Evolutionary conservation across 257 asterid species (phyloP).

Genomic region (Penstemon newberryi): DNA sequence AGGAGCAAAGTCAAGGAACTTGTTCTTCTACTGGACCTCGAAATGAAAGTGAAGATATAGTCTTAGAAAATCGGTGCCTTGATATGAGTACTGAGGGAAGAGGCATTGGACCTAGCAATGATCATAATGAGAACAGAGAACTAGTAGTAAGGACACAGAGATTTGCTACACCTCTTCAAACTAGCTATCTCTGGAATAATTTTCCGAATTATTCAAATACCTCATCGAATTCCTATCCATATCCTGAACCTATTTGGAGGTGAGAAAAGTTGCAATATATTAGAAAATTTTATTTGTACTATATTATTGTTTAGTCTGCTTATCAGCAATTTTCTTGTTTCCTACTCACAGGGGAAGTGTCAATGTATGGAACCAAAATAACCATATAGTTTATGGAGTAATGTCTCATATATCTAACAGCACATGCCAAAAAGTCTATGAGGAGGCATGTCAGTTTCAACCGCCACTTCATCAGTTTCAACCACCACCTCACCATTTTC

Average conservation of each 20-base stretch:
- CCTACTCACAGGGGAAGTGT: constrained; percentile 34
- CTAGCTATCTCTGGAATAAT: constrained; percentile 7
- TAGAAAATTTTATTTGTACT: background rate
- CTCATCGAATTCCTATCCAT: constrained; percentile 13
- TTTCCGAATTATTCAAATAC: constrained; percentile 25
- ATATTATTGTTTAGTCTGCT: background rate
- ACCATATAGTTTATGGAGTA: constrained; percentile 41
- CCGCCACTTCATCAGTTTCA: too few species aligned
- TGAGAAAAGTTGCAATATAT: constrained; percentile 33
- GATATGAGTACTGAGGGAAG: constrained; percentile 1
- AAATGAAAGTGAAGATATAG: constrained; percentile 3
- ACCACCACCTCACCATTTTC: too few species aligned
- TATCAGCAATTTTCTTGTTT: constrained; percentile 20
- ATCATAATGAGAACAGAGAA: background rate
- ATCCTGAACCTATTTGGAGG: constrained; percentile 72
- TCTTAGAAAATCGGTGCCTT: constrained; percentile 7
- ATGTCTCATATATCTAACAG: constrained; percentile 57
- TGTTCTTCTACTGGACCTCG: background rate
- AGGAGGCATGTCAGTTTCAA: constrained; percentile 35
- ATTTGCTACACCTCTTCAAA: constrained; percentile 6
- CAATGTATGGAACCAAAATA: constrained; percentile 35
- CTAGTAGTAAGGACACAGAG: background rate
- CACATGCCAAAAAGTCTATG: constrained; percentile 53
- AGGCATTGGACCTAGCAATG: constrained; percentile 3
- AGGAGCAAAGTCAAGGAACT: background rate